A percentile compares a stretch with the other conserved stretches of the same genome.
Evolutionary conservation across 169 alveolate species (phyloP).

Genomic region (Hepatocystis sp.): DNA sequence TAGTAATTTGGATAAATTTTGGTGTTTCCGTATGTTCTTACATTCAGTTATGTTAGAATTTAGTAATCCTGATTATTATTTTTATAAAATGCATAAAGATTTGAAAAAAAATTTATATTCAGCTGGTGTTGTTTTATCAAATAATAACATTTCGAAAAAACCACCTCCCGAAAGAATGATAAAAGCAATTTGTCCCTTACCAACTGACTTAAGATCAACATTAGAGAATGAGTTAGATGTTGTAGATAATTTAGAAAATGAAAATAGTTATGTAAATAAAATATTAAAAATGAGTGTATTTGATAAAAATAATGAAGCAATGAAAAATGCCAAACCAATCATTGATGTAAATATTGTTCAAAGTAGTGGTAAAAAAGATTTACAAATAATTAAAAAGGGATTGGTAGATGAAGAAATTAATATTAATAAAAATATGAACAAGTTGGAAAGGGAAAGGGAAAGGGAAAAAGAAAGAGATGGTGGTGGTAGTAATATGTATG

Average conservation of each 20-base stretch:
- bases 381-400: background rate
- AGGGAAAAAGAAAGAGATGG: background rate
- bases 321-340: constrained; percentile 54
- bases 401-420: background rate
- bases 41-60: constrained; percentile 81
- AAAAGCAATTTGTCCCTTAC: constrained; percentile 79
- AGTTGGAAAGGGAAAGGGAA: background rate
- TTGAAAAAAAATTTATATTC: constrained; percentile 46
- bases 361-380: background rate
- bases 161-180: constrained; percentile 73
- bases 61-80: constrained; percentile 78
- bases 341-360: constrained; percentile 1
- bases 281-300: constrained; percentile 59
- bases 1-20: constrained; percentile 76
- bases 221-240: constrained; percentile 47
- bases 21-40: constrained; percentile 84
- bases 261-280: constrained; percentile 60
- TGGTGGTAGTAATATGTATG: too few relatives aligned
- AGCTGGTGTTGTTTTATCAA: too few relatives aligned
- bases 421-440: background rate
- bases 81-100: constrained; percentile 41
- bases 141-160: constrained; percentile 21
- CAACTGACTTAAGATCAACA: constrained; percentile 77
- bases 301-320: constrained; percentile 73
- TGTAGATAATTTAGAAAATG: constrained; percentile 74